These are phyloP conservation scores for Spiraea crenata DNA, from an alignment of 331 rosid species.

Conservation along the genomic window DNA sequence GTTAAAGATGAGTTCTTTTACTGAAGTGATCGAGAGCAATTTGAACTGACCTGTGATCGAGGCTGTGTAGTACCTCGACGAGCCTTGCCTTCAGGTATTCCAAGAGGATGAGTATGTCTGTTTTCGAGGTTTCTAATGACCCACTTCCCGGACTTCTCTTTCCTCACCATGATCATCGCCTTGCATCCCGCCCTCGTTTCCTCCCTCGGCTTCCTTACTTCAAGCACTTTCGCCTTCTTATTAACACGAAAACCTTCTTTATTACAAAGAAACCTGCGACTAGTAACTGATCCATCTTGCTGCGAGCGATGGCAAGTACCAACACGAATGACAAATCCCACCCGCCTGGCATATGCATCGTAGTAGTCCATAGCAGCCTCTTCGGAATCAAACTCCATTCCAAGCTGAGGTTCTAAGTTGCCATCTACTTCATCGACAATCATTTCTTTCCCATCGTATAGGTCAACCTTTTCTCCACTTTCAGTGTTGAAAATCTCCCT, in stretches of 20 bases:
- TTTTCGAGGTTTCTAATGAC: slow-evolving; percentile 15
- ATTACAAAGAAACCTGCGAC: slow-evolving; percentile 23
- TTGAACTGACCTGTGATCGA: slow-evolving; percentile 6
- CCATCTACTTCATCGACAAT: slow-evolving; percentile 1
- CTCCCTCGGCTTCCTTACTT: slow-evolving; percentile 17
- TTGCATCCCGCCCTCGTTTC: slow-evolving; percentile 20
- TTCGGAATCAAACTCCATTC: slow-evolving; percentile 23
- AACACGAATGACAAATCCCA: slow-evolving; percentile 13
- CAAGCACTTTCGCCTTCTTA: slow-evolving; percentile 7
- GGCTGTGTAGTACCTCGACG: neutral
- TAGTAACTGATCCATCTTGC: slow-evolving; percentile 13
- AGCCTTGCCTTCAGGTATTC: slow-evolving; percentile 9
- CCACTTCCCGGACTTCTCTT: slow-evolving; percentile 19
- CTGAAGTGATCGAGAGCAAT: no score
- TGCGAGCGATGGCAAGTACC: slow-evolving; percentile 20
- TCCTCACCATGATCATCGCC: slow-evolving; percentile 17
- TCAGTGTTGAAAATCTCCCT: neutral
- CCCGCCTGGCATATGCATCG: slow-evolving; percentile 4
- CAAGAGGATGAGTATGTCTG: slow-evolving; percentile 9
- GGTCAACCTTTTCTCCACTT: slow-evolving; percentile 10
- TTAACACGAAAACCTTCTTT: slow-evolving; percentile 23
- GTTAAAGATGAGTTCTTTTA: no score
- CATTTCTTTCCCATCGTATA: neutral
- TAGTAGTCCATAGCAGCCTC: slow-evolving; percentile 15
- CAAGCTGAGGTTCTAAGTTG: slow-evolving; percentile 6